Evolutionary conservation across 495 filamentous ascomycete species (phyloP).

Genomic region (Geopyxis carbonaria): DNA sequence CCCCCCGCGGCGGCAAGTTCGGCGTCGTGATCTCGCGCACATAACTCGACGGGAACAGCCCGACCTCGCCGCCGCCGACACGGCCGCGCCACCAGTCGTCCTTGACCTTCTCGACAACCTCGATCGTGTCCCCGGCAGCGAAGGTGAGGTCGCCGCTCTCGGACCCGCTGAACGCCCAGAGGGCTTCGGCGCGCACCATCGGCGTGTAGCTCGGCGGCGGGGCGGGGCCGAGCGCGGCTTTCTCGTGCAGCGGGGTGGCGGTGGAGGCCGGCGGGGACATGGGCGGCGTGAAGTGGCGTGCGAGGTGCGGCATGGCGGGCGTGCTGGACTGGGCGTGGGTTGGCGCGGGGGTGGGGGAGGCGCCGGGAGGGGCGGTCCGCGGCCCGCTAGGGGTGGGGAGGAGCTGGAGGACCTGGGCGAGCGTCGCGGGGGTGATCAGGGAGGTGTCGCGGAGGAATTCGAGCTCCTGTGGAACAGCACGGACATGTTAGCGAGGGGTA

Average conservation of each 20-base stretch:
- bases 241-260: slow-evolving; percentile 19
- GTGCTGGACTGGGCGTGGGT: slow-evolving; percentile 34
- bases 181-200: slow-evolving; percentile 51
- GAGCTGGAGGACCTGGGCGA: slow-evolving; percentile 50
- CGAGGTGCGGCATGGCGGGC: slow-evolving; percentile 29
- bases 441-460: slow-evolving; percentile 69
- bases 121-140: slow-evolving; percentile 55
- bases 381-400: slow-evolving; percentile 40
- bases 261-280: slow-evolving; percentile 21
- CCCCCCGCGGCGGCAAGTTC: slow-evolving; percentile 8
- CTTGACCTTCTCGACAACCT: slow-evolving; percentile 80
- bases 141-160: slow-evolving; percentile 67
- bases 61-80: slow-evolving; percentile 62
- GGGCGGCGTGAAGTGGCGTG: slow-evolving; percentile 21
- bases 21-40: slow-evolving; percentile 37
- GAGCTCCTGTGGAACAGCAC: slow-evolving; percentile 68
- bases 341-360: slow-evolving; percentile 8
- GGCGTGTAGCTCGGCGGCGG: slow-evolving; percentile 33
- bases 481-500: slow-evolving; percentile 4
- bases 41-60: slow-evolving; percentile 80
- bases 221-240: slow-evolving; percentile 20
- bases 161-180: slow-evolving; percentile 64
- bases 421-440: slow-evolving; percentile 52
- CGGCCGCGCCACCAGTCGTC: slow-evolving; percentile 90
- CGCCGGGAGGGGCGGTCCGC: slow-evolving; percentile 6